Conservation (phyloP, 257 asterid genomes). For the Solanum ossicruentum region DNA sequence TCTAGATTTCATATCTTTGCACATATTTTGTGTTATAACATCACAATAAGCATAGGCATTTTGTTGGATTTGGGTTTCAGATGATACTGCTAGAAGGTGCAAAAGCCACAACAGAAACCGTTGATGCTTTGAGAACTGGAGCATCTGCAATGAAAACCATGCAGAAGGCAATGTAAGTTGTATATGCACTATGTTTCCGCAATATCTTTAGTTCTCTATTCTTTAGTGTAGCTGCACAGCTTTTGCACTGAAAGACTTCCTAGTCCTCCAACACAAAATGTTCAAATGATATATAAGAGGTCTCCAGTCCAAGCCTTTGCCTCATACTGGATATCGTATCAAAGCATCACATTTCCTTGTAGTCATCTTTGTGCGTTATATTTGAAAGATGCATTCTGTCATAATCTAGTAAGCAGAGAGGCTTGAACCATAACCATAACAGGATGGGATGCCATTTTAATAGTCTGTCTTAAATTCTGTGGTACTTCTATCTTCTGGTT, state of each 20-base stretch:
- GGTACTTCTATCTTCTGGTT: neutral
- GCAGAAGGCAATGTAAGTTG: conserved; percentile 81
- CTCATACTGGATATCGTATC: neutral
- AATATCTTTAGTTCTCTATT: neutral
- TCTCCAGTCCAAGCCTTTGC: neutral
- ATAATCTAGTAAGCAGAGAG: neutral
- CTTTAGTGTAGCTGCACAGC: neutral
- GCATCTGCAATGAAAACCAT: conserved; percentile 87
- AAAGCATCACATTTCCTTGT: neutral
- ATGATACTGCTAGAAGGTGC: conserved; percentile 89
- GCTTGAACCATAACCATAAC: neutral
- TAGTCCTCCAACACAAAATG: neutral
- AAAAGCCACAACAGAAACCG: conserved; percentile 84
- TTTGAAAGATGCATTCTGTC: neutral
- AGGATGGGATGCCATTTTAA: neutral
- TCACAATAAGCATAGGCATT: neutral
- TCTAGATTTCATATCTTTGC: neutral
- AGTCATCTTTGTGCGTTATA: neutral
- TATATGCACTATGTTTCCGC: conserved; percentile 3
- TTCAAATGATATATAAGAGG: neutral
- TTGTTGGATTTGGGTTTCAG: conserved; percentile 15
- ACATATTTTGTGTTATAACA: neutral
- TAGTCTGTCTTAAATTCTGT: neutral
- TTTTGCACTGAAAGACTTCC: neutral
- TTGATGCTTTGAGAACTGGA: conserved; percentile 82